A percentile compares a stretch with the other conserved stretches of the same genome.
These are phyloP conservation scores for Pseudocercospora ulei DNA, from an alignment of 2,329 filamentous ascomycete genomes.

Conservation along the genomic window DNA sequence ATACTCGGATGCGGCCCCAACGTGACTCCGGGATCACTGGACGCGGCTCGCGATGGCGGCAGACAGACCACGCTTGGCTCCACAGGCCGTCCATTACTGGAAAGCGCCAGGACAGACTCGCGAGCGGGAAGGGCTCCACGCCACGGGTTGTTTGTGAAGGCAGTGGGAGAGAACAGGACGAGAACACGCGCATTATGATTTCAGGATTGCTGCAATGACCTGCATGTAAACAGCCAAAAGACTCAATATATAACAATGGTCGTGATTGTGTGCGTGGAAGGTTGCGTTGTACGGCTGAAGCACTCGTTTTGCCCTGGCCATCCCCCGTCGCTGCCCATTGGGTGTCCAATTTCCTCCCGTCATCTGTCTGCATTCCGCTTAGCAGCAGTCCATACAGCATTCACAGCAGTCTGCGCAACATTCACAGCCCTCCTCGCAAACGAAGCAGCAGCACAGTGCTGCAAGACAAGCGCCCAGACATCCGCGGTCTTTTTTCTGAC, in stretches of 20 bases:
- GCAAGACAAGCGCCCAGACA: slow-evolving; percentile 48
- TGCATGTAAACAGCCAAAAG: slow-evolving; percentile 19
- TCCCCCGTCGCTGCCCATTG: no score
- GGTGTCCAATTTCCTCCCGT: slow-evolving; percentile 4
- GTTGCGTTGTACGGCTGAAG: no score
- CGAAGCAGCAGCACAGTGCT: slow-evolving; percentile 53
- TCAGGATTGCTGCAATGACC: slow-evolving; percentile 18
- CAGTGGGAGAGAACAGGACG: no score
- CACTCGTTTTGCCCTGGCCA: no score
- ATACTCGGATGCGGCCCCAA: no score
- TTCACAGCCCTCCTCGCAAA: slow-evolving; percentile 55
- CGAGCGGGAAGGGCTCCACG: no score
- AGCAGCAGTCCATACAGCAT: slow-evolving; percentile 35
- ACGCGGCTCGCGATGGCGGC: no score
- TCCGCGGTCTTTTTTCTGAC: slow-evolving; percentile 42
- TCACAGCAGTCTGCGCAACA: slow-evolving; percentile 55
- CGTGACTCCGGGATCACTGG: no score
- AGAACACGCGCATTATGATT: slow-evolving; percentile 9
- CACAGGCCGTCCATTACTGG: no score
- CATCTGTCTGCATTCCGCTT: neutral
- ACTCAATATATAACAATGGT: slow-evolving; percentile 3
- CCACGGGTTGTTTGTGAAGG: no score
- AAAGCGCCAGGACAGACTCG: no score
- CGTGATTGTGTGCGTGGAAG: slow-evolving; percentile 1
- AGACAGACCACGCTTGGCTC: no score